These are phyloP conservation scores for Syzygium oleosum DNA, from an alignment of 345 rosid species.

Conservation along the genomic window DNA sequence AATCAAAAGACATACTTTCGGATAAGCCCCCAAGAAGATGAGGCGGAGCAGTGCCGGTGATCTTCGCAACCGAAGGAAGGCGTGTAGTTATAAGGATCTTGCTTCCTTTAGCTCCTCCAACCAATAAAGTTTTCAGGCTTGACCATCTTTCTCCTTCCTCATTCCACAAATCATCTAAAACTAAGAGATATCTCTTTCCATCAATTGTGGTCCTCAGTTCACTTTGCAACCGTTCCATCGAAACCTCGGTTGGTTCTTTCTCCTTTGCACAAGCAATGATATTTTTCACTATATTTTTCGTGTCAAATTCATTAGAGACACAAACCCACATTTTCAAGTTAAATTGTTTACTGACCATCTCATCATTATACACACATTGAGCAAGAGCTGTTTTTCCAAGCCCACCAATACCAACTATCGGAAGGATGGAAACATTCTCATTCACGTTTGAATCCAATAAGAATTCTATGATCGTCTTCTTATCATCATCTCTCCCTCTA, in stretches of 20 bases:
- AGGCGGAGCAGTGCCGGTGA: accelerated
- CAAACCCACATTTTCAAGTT: neutral
- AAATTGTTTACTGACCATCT: neutral
- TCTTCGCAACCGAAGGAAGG: accelerated
- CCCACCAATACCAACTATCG: neutral
- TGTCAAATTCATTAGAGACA: neutral
- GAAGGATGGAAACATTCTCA: too few relatives aligned
- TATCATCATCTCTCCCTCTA: too few relatives aligned
- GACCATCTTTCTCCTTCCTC: accelerated
- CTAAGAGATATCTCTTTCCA: neutral
- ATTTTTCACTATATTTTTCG: too few relatives aligned
- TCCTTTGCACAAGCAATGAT: neutral
- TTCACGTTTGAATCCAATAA: too few relatives aligned
- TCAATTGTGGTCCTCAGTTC: accelerated
- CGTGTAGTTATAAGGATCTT: too few relatives aligned
- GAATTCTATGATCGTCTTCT: too few relatives aligned
- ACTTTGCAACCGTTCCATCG: accelerated
- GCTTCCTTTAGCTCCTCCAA: too few relatives aligned
- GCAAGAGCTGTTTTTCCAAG: neutral
- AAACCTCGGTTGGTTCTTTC: accelerated
- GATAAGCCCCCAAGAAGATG: accelerated
- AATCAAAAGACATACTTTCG: accelerated
- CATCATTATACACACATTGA: neutral
- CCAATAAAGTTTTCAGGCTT: too few relatives aligned
- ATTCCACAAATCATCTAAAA: neutral